These are phyloP conservation scores for Starmerella vaccinii DNA, from an alignment of 805 yeast genomes.

Conservation along the genomic window DNA sequence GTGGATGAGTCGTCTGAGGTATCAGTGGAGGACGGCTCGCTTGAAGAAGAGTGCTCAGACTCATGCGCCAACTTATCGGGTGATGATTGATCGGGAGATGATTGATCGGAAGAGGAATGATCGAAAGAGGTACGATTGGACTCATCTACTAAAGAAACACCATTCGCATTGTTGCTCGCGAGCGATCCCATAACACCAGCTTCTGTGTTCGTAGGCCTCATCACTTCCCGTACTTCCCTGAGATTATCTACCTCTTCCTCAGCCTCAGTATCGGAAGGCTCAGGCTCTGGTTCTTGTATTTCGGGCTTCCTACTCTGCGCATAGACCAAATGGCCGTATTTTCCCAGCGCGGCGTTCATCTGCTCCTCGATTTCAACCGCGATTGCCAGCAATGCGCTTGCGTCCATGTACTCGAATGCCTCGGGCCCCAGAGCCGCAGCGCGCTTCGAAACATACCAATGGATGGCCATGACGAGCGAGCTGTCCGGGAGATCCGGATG, in stretches of 20 bases:
- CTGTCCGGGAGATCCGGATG: constrained; percentile 19
- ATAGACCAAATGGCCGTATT: constrained; percentile 16
- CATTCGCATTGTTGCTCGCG: no score
- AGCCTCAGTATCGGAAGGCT: neutral
- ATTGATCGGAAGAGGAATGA: no score
- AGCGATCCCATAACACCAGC: no score
- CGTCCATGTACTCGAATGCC: constrained; percentile 14
- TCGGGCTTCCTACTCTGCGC: constrained; percentile 9
- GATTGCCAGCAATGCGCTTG: constrained; percentile 17
- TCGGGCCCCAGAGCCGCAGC: neutral
- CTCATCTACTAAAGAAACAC: no score
- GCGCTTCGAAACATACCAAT: constrained; percentile 15
- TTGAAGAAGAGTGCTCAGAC: no score
- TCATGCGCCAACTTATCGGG: no score
- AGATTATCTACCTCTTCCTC: neutral
- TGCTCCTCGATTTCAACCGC: constrained; percentile 21
- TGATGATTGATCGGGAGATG: no score
- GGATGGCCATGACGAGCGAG: constrained; percentile 15
- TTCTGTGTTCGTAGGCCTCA: neutral
- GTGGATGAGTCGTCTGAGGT: no score
- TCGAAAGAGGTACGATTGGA: no score
- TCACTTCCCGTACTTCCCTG: neutral
- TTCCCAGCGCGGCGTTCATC: constrained; percentile 14
- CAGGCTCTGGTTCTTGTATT: neutral
- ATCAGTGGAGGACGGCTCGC: no score